These are phyloP conservation scores for Limnanthes douglasii DNA, from an alignment of 345 rosid genomes.

Conservation along the genomic window DNA sequence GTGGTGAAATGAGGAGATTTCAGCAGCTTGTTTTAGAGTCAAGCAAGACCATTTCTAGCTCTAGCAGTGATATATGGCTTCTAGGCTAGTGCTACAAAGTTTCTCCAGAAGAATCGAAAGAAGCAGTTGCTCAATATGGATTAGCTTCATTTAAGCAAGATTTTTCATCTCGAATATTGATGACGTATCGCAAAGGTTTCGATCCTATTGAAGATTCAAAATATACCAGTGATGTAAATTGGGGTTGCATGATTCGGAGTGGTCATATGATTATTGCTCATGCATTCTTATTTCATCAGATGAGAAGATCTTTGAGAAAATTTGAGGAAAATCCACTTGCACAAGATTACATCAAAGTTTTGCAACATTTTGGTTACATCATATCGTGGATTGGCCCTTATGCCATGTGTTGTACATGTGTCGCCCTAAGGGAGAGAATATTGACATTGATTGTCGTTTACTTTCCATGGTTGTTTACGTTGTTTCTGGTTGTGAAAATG, in stretches of 20 bases:
- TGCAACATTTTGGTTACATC: constrained; percentile 53
- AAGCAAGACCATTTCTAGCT: constrained; percentile 22
- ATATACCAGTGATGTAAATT: too few relatives aligned
- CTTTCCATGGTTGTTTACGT: constrained; percentile 58
- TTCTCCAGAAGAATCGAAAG: constrained; percentile 17
- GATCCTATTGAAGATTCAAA: constrained; percentile 39
- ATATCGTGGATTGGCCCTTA: constrained; percentile 81
- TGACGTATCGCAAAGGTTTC: constrained; percentile 70
- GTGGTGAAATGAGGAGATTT: constrained; percentile 61
- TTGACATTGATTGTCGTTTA: too few relatives aligned
- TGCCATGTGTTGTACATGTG: constrained; percentile 68
- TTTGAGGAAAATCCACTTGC: constrained; percentile 27
- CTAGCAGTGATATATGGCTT: constrained; percentile 54
- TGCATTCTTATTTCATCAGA: constrained; percentile 50
- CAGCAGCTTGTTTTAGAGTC: too few relatives aligned
- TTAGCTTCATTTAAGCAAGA: constrained; percentile 35
- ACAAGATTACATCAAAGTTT: too few relatives aligned
- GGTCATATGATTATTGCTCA: constrained; percentile 79
- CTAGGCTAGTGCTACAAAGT: constrained; percentile 43
- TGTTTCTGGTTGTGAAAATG: constrained; percentile 72
- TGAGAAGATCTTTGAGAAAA: constrained; percentile 66
- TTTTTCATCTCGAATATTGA: constrained; percentile 45
- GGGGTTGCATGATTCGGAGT: constrained; percentile 78
- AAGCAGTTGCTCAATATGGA: constrained; percentile 16
- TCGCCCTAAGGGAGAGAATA: constrained; percentile 22